Conservation (phyloP, 257 asterid species). For the Solanum pimpinellifolium region DNA sequence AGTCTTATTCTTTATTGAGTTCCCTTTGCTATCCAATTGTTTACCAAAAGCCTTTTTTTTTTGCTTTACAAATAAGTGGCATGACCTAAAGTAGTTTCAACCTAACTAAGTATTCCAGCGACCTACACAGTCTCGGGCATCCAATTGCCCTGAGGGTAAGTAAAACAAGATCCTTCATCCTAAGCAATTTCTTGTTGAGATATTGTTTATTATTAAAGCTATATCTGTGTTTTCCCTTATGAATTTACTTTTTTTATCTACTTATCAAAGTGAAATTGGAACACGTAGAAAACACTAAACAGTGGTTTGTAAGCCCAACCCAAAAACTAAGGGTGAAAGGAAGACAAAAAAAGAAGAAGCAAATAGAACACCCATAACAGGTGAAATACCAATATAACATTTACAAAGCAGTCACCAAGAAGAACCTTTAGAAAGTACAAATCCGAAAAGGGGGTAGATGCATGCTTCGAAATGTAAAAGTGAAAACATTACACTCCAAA, state of each 20-base stretch:
- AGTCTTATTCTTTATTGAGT: background rate
- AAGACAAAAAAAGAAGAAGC: background rate
- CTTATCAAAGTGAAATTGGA: background rate
- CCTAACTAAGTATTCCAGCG: background rate
- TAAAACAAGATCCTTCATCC: background rate
- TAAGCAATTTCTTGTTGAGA: background rate
- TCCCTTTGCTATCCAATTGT: background rate
- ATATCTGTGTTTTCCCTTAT: background rate
- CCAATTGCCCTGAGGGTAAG: background rate
- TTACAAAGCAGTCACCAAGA: background rate
- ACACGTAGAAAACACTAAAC: background rate
- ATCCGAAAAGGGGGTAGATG: background rate
- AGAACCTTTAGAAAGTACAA: background rate
- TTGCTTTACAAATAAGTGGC: background rate
- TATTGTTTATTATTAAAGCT: background rate
- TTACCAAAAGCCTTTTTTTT: background rate
- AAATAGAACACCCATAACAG: background rate
- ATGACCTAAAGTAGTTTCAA: background rate
- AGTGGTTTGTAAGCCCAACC: background rate
- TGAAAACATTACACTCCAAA: background rate
- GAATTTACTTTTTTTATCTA: background rate
- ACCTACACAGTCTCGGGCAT: background rate
- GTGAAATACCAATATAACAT: background rate
- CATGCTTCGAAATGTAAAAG: background rate
- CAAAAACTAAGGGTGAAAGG: background rate